Base-by-base conservation (phyloP, 805 yeast species). In the Pichia exigua region DNA sequence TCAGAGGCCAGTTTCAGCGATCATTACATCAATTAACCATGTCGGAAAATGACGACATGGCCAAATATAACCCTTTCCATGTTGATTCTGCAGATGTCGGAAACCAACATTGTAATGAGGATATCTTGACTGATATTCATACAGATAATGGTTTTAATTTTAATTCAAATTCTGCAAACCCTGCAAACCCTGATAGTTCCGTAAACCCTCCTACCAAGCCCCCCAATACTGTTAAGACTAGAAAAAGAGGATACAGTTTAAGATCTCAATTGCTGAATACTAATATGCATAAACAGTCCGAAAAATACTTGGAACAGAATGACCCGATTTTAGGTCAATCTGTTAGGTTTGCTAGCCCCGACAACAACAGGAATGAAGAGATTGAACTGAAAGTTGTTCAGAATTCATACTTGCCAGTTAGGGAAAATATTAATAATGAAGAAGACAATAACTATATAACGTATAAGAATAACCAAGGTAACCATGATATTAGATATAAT, bases 191-290 rank as follows among this genome's bases (percentile, higher is more conserved):
- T 13, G 7, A 3, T 13, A 22, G 20, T n/a, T 22, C 38, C 2
- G 27, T 28, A 15, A n/a, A 13, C 28, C 22, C 59, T 12, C 59
- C 59, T 1, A n/a, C 35, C 2, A 42, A 35, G 45, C 53, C 54
- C 2, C 22, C 67, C 6, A 57, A 55, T 41, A 61, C 68, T 1
- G 60, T 63, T 17, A 65, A 57, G 49, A 68, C 75, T 30, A 69
- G 87, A 55, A 76, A 75, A 54, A 66, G 91, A 59, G 90, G 90
- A 0, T 79, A 82, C 54, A 81, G 87, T 10, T 65, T 85, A 51
- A 72, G 91, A 54, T 73, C 86, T 0, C 89, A 85, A 67, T 70
- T 85, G 46, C 75, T 84, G 67, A 79, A 74, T 61, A 79, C 73
- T 50, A 58, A 60, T 24, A 56, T 69, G 28, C 47, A 54, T 53